Evolutionary conservation across 2,329 filamentous ascomycete genomes (phyloP).

Genomic region (Exophiala aquamarina): DNA sequence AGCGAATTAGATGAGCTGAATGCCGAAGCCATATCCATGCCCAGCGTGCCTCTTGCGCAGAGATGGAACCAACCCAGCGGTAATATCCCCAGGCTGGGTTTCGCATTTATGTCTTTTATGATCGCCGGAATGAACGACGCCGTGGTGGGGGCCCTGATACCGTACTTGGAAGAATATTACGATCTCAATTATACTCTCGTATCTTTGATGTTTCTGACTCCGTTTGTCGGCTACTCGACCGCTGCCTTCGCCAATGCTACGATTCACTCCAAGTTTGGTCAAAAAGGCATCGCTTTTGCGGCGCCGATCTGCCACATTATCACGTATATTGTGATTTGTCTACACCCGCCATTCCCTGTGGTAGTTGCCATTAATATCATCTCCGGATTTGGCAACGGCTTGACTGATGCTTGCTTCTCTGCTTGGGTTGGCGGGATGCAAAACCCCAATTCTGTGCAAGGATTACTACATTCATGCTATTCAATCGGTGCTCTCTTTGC

Average conservation of each 20-base stretch:
- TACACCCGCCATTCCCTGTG: conserved; percentile 44
- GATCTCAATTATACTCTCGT: conserved; percentile 45
- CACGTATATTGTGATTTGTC: conserved; percentile 37
- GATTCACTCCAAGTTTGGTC: conserved; percentile 53
- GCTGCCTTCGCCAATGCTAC: conserved; percentile 46
- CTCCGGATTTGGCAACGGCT: conserved; percentile 42
- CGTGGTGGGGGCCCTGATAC: conserved; percentile 45
- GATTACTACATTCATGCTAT: conserved; percentile 71
- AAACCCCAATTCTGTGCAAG: conserved; percentile 70
- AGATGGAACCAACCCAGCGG: conserved; percentile 62
- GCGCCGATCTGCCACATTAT: conserved; percentile 41
- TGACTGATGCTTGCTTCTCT: conserved; percentile 57
- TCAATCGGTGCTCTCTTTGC: conserved; percentile 67
- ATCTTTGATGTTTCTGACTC: conserved; percentile 51
- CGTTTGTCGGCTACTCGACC: conserved; percentile 48
- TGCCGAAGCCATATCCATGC: neutral
- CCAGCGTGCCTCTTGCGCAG: conserved; percentile 1
- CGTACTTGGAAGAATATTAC: conserved; percentile 44
- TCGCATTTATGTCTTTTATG: conserved; percentile 58
- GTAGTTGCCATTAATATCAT: conserved; percentile 42
- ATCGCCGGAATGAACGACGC: conserved; percentile 59
- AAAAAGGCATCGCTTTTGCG: conserved; percentile 70
- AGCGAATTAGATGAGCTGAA: no score
- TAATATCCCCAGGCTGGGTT: conserved; percentile 48
- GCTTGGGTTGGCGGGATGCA: conserved; percentile 70